A percentile compares a stretch with the other conserved stretches of the same genome.
Conservation (phyloP, 768 basidiomycete genomes). For the Lentinula boryana region DNA sequence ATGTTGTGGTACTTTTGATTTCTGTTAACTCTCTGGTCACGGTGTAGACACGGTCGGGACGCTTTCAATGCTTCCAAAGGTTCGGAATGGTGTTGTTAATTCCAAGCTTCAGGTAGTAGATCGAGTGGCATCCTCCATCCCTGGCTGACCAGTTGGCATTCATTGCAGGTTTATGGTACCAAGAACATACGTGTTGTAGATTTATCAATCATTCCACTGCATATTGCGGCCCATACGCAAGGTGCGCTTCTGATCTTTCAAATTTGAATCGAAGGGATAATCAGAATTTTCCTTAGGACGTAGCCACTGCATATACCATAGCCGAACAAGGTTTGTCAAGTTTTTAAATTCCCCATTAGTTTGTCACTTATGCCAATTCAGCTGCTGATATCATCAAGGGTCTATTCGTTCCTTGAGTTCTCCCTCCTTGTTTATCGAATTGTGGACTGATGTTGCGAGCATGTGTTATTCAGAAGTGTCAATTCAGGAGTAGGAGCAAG, state of each 20-base stretch:
- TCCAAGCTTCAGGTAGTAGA: constrained; percentile 31
- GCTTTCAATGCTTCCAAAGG: constrained; percentile 48
- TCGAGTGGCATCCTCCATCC: not conserved
- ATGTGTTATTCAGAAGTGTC: too few species aligned
- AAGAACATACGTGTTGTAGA: constrained; percentile 51
- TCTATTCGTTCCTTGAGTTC: not conserved
- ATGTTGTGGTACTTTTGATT: constrained; percentile 13
- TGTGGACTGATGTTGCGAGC: too few species aligned
- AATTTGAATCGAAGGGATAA: too few species aligned
- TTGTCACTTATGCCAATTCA: not conserved
- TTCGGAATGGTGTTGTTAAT: constrained; percentile 48
- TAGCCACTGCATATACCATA: constrained; percentile 39
- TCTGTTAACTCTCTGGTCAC: not conserved
- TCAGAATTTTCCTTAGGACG: not conserved
- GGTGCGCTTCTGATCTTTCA: constrained; percentile 17
- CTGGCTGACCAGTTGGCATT: not conserved
- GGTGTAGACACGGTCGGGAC: constrained; percentile 39
- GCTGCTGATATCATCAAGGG: constrained; percentile 3
- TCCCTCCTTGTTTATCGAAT: too few species aligned
- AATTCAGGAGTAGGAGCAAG: too few species aligned
- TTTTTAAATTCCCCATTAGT: not conserved
- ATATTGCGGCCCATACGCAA: constrained; percentile 42
- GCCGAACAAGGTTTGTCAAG: constrained; percentile 36
- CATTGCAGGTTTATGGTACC: constrained; percentile 42
- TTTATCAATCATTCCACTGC: constrained; percentile 47